Base-by-base conservation (phyloP, 2,329 filamentous ascomycete genomes). In the Clathrospora elynae region DNA sequence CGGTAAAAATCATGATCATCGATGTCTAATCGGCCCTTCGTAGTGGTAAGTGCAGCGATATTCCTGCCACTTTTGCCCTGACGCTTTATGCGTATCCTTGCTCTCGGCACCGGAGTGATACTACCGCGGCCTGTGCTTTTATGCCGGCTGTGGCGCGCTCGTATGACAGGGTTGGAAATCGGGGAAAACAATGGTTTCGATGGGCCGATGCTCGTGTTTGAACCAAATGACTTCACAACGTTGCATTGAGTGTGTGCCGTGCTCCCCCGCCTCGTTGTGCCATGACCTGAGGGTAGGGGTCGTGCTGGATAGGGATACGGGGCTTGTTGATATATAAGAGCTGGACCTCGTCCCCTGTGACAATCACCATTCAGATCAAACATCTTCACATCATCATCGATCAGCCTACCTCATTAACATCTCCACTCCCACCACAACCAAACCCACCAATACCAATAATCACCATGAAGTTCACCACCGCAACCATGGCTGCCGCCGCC, bases 381-480 rank as follows among this genome's bases (percentile, higher is more conserved):
- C 40, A 51, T 11, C 26, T 31, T 30, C 32, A 25, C 39, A 46
- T 36, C 29, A 44, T 19, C n/a, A n/a, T 43, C 16, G 42, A 37
- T 28, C 33, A 14, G 14, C 34, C 25, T 12, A 40, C 32, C 20
- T 31, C 25, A 23, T 29, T 13, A 18, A 19, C 40, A 25, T 32
- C 28, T 43, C 33, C 26, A 33, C 19, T 18, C 18, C n/a, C 40
- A 43, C 14, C 32, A 44, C n/a, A 44, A 35, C 44, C 46, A 41
- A 24, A 16, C 14, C 34, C 19, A 29, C n/a, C n/a, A 51, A 34
- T 46, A 44, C 43, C 57, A 62, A 57, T 32, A 46, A 48, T 47
- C 55, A 64, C 54, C 11, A 67, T 66, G 63, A 58, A 61, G 42
- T 61, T 60, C 57, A 62, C 52, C 35, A 55, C 53, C 40, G 43